A percentile compares a stretch with the other conserved stretches of the same genome.
These are phyloP conservation scores for Pichia gijzeniarum DNA, from an alignment of 805 yeast genomes.

Conservation along the genomic window DNA sequence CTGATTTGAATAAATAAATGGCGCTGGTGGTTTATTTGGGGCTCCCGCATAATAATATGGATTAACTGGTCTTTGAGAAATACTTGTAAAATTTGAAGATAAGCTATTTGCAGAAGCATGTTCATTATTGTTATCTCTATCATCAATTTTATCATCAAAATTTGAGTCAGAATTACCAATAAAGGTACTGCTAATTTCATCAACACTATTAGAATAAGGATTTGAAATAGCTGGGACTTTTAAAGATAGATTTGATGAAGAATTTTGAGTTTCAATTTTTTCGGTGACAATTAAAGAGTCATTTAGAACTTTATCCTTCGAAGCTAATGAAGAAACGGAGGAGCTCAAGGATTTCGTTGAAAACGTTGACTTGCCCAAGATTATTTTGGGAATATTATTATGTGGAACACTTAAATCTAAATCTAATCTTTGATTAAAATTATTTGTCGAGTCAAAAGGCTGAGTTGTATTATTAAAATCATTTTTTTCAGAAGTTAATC, in stretches of 20 bases:
- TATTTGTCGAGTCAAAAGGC: neutral
- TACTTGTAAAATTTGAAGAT: constrained; percentile 65
- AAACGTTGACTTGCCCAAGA: neutral
- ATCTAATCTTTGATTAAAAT: neutral
- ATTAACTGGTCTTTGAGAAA: constrained; percentile 69
- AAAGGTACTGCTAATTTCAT: neutral
- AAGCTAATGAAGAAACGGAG: constrained; percentile 1
- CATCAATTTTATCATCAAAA: neutral
- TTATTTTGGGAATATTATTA: neutral
- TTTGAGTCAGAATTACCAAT: neutral
- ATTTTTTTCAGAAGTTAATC: neutral
- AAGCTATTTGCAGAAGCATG: constrained; percentile 4
- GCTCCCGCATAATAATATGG: constrained; percentile 44
- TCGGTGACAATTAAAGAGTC: neutral
- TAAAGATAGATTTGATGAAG: constrained; percentile 1
- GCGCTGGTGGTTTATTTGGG: constrained; percentile 5
- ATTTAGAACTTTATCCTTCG: constrained; percentile 3
- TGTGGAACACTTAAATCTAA: neutral
- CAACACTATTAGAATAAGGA: constrained; percentile 8
- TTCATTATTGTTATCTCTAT: neutral
- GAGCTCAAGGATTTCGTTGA: neutral
- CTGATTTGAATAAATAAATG: neutral
- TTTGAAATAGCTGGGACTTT: constrained; percentile 12
- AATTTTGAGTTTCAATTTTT: constrained; percentile 3
- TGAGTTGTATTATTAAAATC: neutral